Evolutionary conservation across 2,329 filamentous ascomycete genomes (phyloP), one percentile per base, ranked within the genome.

Genomic region (Trichoderma semiorbis): DNA sequence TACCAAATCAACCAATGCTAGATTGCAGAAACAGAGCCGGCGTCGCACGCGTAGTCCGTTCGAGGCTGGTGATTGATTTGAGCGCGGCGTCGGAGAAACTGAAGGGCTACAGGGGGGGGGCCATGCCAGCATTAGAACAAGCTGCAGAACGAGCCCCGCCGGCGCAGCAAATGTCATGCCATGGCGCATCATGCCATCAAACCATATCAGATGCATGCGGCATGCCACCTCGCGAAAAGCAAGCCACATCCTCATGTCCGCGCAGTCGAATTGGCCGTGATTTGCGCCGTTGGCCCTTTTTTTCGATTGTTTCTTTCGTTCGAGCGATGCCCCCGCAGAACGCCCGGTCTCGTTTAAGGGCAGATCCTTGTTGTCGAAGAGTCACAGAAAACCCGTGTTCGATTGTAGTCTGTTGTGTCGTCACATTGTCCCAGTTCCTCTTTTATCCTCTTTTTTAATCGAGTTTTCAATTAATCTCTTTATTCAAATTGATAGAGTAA

Each of bases 161-260:
- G 57, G n/a, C 30, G 57, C 57, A 28, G 10, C 26, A 47, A 53
- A 53, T 57, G 26, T 67, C 64, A 67, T 67, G 64, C 64, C 47
- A 53, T 53, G 47, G 47, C 47, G 47, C 47, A 53, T 53, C 47
- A 53, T 50, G 43, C 43, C 39, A 67, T 67, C 47, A 67, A 55
- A 8, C 47, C 47, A 53, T 53, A 24, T 57, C 64, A 57, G 50
- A 57, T 57, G 64, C 64, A 63, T 24, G 47, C 14, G 61, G 61
- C 61, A 64, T 47, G 24, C 64, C 64, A 67, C 64, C 32, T n/a
- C n/a, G 47, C 47, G 12, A 43, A 65, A 65, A 30, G 39, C 62
- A 60, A 30, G 30, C 55, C 26, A 67, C 64, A 57, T 67, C 64
- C 67, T 60, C 67, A 63, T 34, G 67, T 16, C 57, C 67, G 43